Conservation (phyloP, 2,329 filamentous ascomycete genomes). For the Escovopsis sp. region DNA sequence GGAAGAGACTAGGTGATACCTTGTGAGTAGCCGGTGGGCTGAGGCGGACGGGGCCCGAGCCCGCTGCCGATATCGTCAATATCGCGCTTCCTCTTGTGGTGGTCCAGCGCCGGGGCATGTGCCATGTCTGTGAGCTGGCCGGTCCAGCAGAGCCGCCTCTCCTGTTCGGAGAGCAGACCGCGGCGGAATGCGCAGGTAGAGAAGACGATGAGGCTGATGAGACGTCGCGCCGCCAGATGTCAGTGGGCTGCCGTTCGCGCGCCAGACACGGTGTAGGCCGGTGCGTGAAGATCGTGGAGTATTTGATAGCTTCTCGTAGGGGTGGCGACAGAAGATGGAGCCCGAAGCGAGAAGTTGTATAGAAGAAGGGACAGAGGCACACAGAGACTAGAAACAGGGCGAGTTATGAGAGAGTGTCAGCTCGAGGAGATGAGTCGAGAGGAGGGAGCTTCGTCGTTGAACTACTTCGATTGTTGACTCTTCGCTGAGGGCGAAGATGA, state of each 20-base stretch:
- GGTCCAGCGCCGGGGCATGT: constrained; percentile 25
- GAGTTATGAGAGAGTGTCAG: no score
- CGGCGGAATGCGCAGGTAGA: neutral
- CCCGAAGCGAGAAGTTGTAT: no score
- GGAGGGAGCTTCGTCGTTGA: no score
- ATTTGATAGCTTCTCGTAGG: no score
- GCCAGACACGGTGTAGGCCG: neutral
- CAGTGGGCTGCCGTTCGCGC: neutral
- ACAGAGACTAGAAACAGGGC: no score
- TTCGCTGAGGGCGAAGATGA: no score
- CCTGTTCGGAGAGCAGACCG: neutral
- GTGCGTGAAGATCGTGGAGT: neutral
- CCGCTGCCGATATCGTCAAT: constrained; percentile 27
- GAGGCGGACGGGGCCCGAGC: constrained; percentile 22
- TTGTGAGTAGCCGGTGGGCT: constrained; percentile 28
- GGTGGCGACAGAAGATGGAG: no score
- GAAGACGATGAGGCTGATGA: neutral
- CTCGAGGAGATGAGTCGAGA: neutral
- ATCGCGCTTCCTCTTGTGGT: constrained; percentile 34
- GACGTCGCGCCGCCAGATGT: neutral
- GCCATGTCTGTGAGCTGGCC: constrained; percentile 20
- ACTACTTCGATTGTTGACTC: no score
- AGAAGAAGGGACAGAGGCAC: no score
- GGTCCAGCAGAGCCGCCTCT: neutral
- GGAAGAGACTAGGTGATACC: constrained; percentile 19